Evolutionary conservation across 2,329 filamentous ascomycete species (phyloP).

Genomic region (Trichoderma lentiforme): DNA sequence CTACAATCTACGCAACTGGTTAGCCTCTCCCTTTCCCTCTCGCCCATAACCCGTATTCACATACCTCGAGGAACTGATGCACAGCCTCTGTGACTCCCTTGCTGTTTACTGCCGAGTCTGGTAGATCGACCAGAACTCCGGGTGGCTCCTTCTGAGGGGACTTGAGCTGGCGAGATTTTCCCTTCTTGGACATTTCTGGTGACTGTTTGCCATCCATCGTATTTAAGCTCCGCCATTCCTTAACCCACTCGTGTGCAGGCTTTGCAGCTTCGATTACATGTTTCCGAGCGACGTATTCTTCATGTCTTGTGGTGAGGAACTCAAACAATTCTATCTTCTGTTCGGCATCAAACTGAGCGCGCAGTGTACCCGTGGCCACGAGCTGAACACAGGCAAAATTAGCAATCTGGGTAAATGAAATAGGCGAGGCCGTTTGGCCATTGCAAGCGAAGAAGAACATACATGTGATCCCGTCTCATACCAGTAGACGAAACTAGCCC

Average conservation of each 20-base stretch:
- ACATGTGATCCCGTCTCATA: slow-evolving; percentile 82
- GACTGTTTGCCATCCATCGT: slow-evolving; percentile 55
- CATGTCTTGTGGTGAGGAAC: slow-evolving; percentile 71
- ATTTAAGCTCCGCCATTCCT: slow-evolving; percentile 62
- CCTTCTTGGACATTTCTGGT: slow-evolving; percentile 66
- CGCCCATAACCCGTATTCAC: slow-evolving; percentile 18
- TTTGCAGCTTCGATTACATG: slow-evolving; percentile 59
- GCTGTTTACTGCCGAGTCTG: slow-evolving; percentile 55
- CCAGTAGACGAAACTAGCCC: slow-evolving; percentile 83
- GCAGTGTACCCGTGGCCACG: slow-evolving; percentile 71
- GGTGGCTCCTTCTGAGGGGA: slow-evolving; percentile 58
- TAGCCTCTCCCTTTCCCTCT: background rate
- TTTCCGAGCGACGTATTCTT: slow-evolving; percentile 77
- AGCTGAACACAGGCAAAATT: slow-evolving; percentile 50
- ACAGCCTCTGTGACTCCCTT: slow-evolving; percentile 60
- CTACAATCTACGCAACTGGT: slow-evolving; percentile 49
- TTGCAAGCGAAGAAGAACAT: slow-evolving; percentile 34
- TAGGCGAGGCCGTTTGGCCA: background rate
- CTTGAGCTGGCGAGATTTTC: slow-evolving; percentile 56
- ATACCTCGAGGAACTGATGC: slow-evolving; percentile 63
- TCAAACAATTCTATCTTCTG: slow-evolving; percentile 84
- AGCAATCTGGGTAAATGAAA: slow-evolving; percentile 21
- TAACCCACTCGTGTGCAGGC: slow-evolving; percentile 61
- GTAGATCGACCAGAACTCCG: slow-evolving; percentile 55
- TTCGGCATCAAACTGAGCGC: slow-evolving; percentile 73